Evolutionary conservation across 2,329 filamentous ascomycete genomes (phyloP).

Genomic region (Thelonectria rubi): DNA sequence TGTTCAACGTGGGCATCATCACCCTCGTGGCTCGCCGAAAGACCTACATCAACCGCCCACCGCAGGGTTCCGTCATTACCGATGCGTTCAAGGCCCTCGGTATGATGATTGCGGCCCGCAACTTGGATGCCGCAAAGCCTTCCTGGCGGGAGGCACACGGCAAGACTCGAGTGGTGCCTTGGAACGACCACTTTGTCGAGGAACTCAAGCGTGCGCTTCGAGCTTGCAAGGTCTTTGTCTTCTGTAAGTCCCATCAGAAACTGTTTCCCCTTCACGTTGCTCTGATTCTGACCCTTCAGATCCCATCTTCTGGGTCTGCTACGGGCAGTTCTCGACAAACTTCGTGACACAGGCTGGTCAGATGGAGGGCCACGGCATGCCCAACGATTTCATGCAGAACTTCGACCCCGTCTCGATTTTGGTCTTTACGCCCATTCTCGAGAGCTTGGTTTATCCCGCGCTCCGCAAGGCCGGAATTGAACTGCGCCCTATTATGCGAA

Average conservation of each 20-base stretch:
- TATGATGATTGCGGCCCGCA: conserved; percentile 53
- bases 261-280: no score
- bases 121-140: conserved; percentile 70
- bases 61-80: conserved; percentile 70
- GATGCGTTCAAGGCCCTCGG: conserved; percentile 65
- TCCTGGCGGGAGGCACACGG: conserved; percentile 66
- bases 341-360: conserved; percentile 68
- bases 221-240: conserved; percentile 77
- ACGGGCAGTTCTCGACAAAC: conserved; percentile 74
- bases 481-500: conserved; percentile 72
- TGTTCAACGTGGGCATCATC: conserved; percentile 69
- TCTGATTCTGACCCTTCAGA: conserved; percentile 41
- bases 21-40: conserved; percentile 59
- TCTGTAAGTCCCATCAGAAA: conserved; percentile 49
- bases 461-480: conserved; percentile 66
- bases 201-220: conserved; percentile 72
- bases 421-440: conserved; percentile 72
- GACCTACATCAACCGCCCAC: conserved; percentile 60
- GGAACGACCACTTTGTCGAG: conserved; percentile 77
- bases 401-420: conserved; percentile 73
- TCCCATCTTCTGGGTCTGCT: conserved; percentile 74
- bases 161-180: conserved; percentile 56
- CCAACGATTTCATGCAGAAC: conserved; percentile 76
- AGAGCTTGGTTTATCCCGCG: conserved; percentile 68
- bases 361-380: conserved; percentile 70